Base-by-base conservation (phyloP, 495 filamentous ascomycete genomes). In the Pseudevernia furfuracea region DNA sequence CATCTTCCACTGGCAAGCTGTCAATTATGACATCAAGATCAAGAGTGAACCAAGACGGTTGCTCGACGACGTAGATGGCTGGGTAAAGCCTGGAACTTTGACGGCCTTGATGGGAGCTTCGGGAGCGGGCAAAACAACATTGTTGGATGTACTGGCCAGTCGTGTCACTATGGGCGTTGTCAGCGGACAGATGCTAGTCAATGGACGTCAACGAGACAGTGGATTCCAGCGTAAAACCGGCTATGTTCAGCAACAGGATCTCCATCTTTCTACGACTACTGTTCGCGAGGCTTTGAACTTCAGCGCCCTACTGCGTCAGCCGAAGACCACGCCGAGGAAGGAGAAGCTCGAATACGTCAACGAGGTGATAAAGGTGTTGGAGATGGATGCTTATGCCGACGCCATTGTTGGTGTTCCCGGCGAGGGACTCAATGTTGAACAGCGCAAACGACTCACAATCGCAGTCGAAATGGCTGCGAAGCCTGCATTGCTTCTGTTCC, bases 231-330 rank as follows among this genome's bases (percentile, higher is more conserved):
- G 92, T 41, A 94, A 94, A 78, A 96, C 92, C 4, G 92, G 92
- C 34, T 97, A 96, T 69, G 93, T 94, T 25, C 91, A 97, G 70
- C 93, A 97, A 73, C 91, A 96, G 75, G 93, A 97, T 83, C 82
- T 97, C 12, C 92, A 96, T 74, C 81, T 95, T 32, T 80, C 87
- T 43, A 95, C 91, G 0, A 85, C 87, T 2, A 97, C 93, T 8
- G 92, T 96, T 44, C 84, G 92, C 52, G 92, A 81, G 68, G 90
- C 91, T 37, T 79, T 97, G 19, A 79, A 82, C 52, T 97, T 97
- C 74, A 89, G 85, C 61, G 92, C 92, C 48, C 74, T 92, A 43
- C 84, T 96, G 21, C 88, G 92, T 56, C 93, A 96, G 70, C 90
- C 92, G 7, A 85, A 83, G 23, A 81, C 84, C 32, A 80, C 85